Conservation (phyloP, 345 rosid genomes). For the Leavenworthia alabamica region DNA sequence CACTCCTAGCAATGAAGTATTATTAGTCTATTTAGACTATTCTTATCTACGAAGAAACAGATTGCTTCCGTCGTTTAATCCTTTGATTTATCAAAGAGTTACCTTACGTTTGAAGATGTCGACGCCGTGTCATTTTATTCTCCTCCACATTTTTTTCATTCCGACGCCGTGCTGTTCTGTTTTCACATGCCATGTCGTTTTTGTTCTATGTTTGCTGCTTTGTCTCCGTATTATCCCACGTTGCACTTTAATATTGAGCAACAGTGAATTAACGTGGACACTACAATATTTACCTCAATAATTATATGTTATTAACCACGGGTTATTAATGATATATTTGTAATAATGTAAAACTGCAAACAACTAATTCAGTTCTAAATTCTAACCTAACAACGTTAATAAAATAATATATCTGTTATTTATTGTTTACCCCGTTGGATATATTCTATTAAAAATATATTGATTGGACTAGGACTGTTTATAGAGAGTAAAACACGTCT, state of each 20-base stretch:
- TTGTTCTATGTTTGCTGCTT: not conserved
- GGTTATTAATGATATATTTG: too few species aligned
- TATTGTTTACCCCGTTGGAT: not conserved
- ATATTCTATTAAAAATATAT: too few species aligned
- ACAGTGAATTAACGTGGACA: not conserved
- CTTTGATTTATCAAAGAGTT: conserved; percentile 26
- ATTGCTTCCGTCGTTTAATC: conserved; percentile 18
- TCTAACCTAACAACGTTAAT: too few species aligned
- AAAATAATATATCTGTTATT: too few species aligned
- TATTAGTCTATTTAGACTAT: not conserved
- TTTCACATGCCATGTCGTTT: conserved; percentile 8
- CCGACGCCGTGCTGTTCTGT: conserved; percentile 9
- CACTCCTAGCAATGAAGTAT: not conserved
- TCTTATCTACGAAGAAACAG: conserved; percentile 11
- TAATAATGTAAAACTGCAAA: too few species aligned
- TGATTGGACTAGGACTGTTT: not conserved
- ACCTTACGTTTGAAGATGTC: conserved; percentile 14
- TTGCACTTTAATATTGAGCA: not conserved
- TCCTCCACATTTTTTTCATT: not conserved
- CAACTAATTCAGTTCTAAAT: too few species aligned
- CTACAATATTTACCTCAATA: not conserved
- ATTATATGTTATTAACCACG: too few species aligned
- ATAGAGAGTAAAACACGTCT: not conserved
- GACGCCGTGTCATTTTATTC: conserved; percentile 10
- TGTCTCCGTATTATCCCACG: not conserved